Base-by-base conservation (phyloP, 2,329 filamentous ascomycete genomes). In the Aspergillus pseudonomiae region DNA sequence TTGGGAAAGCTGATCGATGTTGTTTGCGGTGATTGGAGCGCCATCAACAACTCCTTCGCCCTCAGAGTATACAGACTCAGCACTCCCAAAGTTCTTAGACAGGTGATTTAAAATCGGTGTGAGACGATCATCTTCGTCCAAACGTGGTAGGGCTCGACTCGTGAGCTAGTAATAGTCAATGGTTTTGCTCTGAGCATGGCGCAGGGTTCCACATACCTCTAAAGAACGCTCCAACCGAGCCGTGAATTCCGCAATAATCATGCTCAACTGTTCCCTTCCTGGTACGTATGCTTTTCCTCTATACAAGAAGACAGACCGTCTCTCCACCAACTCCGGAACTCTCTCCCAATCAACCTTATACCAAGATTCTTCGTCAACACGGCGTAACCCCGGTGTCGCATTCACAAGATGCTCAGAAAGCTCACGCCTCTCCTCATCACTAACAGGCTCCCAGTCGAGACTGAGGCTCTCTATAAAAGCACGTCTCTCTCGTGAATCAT, bases 301-400 rank as follows among this genome's bases (percentile, higher is more conserved):
- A 70, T 85, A 90, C 68, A 98, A 68, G 61, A 95, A 89, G 1
- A 96, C 92, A 59, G 86, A 86, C 57, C 94, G 85, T 56, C 86
- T 81, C 78, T 97, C 94, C 0, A 99, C 89, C 43, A 99, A 81
- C 65, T 98, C 94, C 0, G 94, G 93, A 1, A 99, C 95, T 39
- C 89, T 87, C 75, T 93, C 91, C 93, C 94, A 99, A 73, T 97
- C 93, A 1, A 98, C 93, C 80, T 97, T 98, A 84, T 96, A 96
- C 90, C 93, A 99, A 30, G 83, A 88, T 71, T 95, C 92, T 48
- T 97, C 92, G 19, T 97, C 93, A 6, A 83, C 66, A 60, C 78
- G 76, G 46, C 76, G 77, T 55, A 84, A 71, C 6, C 82, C 81
- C 9, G 79, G 79, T 3, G 84, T 87, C 6, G 85, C 84, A 39